Conservation (phyloP, 345 rosid species). For the Populus euphratica region DNA sequence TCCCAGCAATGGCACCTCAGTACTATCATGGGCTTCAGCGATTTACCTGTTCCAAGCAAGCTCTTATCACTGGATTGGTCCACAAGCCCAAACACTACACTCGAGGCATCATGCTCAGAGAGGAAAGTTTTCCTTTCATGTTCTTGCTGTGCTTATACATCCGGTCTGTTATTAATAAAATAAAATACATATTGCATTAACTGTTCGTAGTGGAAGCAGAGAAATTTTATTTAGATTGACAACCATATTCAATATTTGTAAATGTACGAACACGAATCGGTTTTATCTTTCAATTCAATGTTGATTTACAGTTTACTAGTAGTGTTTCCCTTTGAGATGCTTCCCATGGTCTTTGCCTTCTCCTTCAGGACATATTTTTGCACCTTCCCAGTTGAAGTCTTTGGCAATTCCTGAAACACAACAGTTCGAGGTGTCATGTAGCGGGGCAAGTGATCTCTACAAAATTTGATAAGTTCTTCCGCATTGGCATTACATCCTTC, state of each 20-base stretch:
- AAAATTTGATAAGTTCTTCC: conserved; percentile 20
- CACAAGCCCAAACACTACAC: too few relatives aligned
- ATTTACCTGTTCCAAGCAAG: too few relatives aligned
- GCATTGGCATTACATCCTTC: conserved; percentile 32
- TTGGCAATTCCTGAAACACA: conserved; percentile 27
- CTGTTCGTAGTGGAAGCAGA: not conserved
- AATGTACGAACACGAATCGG: not conserved
- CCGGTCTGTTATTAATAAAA: too few relatives aligned
- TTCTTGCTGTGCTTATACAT: too few relatives aligned
- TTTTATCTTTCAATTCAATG: not conserved
- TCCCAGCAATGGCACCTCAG: too few relatives aligned
- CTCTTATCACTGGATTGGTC: too few relatives aligned
- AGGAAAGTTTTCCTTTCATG: too few relatives aligned
- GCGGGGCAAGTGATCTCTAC: conserved; percentile 25
- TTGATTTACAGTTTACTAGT: conserved; percentile 53
- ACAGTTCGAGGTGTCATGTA: conserved; percentile 31
- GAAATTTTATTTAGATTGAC: not conserved
- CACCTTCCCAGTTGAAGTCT: conserved; percentile 33
- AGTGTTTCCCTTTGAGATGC: conserved; percentile 42
- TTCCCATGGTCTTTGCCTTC: conserved; percentile 53
- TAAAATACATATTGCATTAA: not conserved
- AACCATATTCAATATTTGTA: not conserved
- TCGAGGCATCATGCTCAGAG: too few relatives aligned
- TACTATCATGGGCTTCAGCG: too few relatives aligned
- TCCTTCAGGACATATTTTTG: conserved; percentile 25